Base-by-base conservation (phyloP, 768 basidiomycete genomes). In the Boletellus emodensis region DNA sequence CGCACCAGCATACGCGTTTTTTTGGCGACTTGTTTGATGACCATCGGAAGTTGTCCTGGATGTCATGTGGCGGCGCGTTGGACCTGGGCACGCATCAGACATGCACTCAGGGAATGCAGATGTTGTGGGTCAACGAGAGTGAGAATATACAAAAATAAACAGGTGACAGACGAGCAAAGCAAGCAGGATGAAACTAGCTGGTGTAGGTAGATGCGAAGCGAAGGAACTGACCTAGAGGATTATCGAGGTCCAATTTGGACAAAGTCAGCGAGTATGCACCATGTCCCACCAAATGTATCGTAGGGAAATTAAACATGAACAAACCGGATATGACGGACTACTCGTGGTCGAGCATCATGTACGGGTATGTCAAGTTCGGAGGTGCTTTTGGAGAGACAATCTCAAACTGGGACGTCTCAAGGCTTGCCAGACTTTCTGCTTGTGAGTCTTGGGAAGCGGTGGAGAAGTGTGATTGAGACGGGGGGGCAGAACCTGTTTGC, bases 401-500 rank as follows among this genome's bases (percentile, higher is more conserved):
- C 67, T 87, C 85, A 59, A 85, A 85, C 59, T 84, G 82, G 14
- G 82, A 80, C 13, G 71, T 73, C 58, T 88, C 84, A 50, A 83
- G 75, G 61, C 81, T 84, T 34, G 75, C 75, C 18, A 75, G 69
- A 47, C 73, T 74, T 43, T 70, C 72, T 49, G 51, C 44, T 14
- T 60, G 51, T 32, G 62, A 59, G 47, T 57, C 52, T 55, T 59
- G 60, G 44, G 63, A 63, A 42, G 52, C 43, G 14, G 57, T 32
- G 5, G 62, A 60, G 20, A 65, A 44, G 17, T 61, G 54, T 30
- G 67, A 64, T 43, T 54, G 66, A 45, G 60, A 61, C 14, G 66
- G 64, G 34, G 70, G 69, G 30, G 55, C 52, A 46, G 66, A 63
- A 28, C 49, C 52, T 39, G 44, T 22, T 43, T 59, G 62, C 40